Evolutionary conservation across 805 yeast genomes (phyloP).

Genomic region (Metschnikowia arizonensis): DNA sequence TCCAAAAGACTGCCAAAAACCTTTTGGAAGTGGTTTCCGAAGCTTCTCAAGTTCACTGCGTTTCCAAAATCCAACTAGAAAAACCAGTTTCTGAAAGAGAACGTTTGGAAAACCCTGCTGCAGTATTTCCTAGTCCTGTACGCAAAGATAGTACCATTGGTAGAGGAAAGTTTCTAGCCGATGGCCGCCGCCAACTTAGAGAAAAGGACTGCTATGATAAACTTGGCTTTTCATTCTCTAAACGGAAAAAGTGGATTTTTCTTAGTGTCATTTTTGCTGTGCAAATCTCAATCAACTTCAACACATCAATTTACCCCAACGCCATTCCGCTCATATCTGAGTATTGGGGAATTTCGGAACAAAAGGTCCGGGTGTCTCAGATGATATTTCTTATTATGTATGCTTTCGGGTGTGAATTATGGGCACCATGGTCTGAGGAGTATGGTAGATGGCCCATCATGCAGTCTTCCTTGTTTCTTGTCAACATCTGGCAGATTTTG

Average conservation of each 20-base stretch:
- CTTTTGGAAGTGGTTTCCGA: not conserved
- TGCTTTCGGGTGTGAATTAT: conserved; percentile 32
- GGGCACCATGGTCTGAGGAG: conserved; percentile 38
- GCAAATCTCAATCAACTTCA: conserved; percentile 41
- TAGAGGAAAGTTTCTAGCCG: conserved; percentile 20
- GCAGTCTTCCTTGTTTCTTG: conserved; percentile 28
- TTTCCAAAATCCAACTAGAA: conserved; percentile 3
- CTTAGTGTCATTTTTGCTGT: conserved; percentile 34
- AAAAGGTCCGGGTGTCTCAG: conserved; percentile 25
- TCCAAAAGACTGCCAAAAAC: not conserved
- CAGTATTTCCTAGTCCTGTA: conserved; percentile 6
- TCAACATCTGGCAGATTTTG: conserved; percentile 31
- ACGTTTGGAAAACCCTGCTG: not conserved
- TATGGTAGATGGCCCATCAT: conserved; percentile 33
- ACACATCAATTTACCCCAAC: conserved; percentile 31
- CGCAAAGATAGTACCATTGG: conserved; percentile 11
- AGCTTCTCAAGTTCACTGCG: conserved; percentile 1
- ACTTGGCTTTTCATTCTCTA: conserved; percentile 31
- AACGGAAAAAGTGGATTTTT: conserved; percentile 32
- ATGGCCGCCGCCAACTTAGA: conserved; percentile 26
- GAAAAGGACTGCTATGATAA: conserved; percentile 35
- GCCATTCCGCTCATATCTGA: conserved; percentile 23
- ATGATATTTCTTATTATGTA: conserved; percentile 30
- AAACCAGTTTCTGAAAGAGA: conserved; percentile 4
- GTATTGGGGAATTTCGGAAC: conserved; percentile 21